These are phyloP conservation scores for Extremus antarcticus DNA, from an alignment of 495 filamentous ascomycete species.

Conservation along the genomic window DNA sequence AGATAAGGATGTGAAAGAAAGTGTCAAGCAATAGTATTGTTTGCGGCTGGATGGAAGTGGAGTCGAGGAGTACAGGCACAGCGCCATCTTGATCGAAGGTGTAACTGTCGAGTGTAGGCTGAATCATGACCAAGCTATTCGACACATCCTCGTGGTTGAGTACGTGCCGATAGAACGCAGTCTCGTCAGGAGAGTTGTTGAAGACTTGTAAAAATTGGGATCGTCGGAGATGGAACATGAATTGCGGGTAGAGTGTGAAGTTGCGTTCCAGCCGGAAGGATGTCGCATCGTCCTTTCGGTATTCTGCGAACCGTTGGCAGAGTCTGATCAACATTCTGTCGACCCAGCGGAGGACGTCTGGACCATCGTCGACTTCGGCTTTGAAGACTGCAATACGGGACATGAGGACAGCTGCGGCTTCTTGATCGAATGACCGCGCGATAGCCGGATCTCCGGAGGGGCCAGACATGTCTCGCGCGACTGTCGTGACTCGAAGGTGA, in stretches of 20 bases:
- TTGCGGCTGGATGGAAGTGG: conserved; percentile 86
- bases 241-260: conserved; percentile 97
- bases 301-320: conserved; percentile 95
- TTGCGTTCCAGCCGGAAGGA: conserved; percentile 99
- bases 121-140: conserved; percentile 97
- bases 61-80: conserved; percentile 86
- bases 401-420: conserved; percentile 97
- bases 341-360: conserved; percentile 98
- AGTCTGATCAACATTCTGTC: conserved; percentile 97
- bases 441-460: conserved; percentile 95
- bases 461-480: conserved; percentile 81
- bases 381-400: conserved; percentile 97
- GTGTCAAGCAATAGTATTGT: conserved; percentile 94
- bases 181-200: conserved; percentile 98
- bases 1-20: conserved; percentile 99
- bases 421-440: conserved; percentile 96
- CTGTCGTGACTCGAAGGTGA: conserved; percentile 90
- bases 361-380: conserved; percentile 96
- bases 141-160: conserved; percentile 95
- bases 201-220: conserved; percentile 98
- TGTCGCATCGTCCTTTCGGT: conserved; percentile 94
- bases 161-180: conserved; percentile 94
- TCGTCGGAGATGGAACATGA: conserved; percentile 98
- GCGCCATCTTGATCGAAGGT: conserved; percentile 88
- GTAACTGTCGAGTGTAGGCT: conserved; percentile 95